These are phyloP conservation scores for Xylaria sp. DNA, from an alignment of 2,329 filamentous ascomycete species.

Conservation along the genomic window DNA sequence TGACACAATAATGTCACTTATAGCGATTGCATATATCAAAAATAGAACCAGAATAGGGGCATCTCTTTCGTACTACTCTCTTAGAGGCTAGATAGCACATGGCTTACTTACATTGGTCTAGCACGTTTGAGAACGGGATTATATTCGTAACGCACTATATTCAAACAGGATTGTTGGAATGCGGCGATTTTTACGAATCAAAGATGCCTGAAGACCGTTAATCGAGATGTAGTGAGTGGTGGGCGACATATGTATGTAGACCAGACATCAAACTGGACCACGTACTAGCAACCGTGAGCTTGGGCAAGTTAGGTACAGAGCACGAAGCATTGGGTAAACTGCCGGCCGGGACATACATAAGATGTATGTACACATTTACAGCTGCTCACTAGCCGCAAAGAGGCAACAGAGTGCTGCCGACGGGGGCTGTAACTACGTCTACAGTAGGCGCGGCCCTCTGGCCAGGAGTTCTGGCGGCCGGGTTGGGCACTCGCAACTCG, in stretches of 20 bases:
- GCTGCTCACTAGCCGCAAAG: background rate
- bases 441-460: background rate
- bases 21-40: slow-evolving; percentile 14
- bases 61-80: background rate
- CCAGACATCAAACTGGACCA: background rate
- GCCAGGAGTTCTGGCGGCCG: background rate
- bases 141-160: background rate
- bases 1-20: slow-evolving; percentile 24
- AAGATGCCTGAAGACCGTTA: too few species aligned
- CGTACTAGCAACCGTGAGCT: background rate
- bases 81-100: background rate
- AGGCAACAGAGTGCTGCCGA: background rate
- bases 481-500: background rate
- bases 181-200: background rate
- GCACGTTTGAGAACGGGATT: background rate
- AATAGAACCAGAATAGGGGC: slow-evolving; percentile 27
- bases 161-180: background rate
- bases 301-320: background rate
- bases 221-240: too few species aligned
- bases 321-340: too few species aligned
- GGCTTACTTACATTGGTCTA: background rate
- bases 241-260: background rate
- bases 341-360: too few species aligned
- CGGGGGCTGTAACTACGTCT: too few species aligned
- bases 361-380: too few species aligned